Conservation (phyloP, 2,329 filamentous ascomycete species). For the Aspergillus sergii region DNA sequence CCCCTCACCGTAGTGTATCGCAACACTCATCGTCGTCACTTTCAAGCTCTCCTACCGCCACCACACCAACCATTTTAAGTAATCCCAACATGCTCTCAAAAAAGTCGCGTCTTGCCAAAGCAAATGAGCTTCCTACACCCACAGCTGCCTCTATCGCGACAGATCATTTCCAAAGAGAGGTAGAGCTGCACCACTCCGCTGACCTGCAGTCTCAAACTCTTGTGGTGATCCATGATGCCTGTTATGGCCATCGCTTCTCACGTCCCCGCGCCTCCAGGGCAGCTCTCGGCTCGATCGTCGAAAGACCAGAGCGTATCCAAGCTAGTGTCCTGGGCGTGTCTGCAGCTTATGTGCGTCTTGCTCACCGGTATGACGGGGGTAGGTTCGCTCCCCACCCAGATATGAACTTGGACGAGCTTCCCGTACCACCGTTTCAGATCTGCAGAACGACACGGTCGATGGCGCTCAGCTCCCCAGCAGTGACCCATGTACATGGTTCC, state of each 20-base stretch:
- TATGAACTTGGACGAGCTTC: constrained; percentile 56
- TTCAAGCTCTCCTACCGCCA: constrained; percentile 27
- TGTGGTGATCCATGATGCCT: constrained; percentile 88
- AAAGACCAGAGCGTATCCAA: constrained; percentile 87
- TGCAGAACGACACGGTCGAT: constrained; percentile 75
- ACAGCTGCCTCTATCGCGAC: constrained; percentile 64
- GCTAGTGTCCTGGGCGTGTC: constrained; percentile 81
- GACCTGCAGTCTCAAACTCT: constrained; percentile 62
- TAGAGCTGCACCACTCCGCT: constrained; percentile 61
- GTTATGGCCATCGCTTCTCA: constrained; percentile 91
- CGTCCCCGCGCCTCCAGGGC: constrained; percentile 75
- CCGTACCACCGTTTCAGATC: constrained; percentile 77
- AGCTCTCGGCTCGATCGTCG: constrained; percentile 79
- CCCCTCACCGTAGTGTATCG: constrained; percentile 35
- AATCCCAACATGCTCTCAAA: constrained; percentile 30
- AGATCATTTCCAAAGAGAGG: constrained; percentile 69
- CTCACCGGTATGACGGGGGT: constrained; percentile 74
- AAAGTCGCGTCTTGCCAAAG: constrained; percentile 25
- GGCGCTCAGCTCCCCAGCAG: constrained; percentile 71
- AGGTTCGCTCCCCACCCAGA: constrained; percentile 67
- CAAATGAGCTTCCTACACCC: constrained; percentile 26
- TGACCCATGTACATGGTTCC: constrained; percentile 86
- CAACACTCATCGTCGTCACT: constrained; percentile 37
- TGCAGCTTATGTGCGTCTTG: constrained; percentile 86
- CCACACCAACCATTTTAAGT: constrained; percentile 10